Base-by-base conservation (phyloP, 2,329 filamentous ascomycete species). In the Lachnellula cervina region DNA sequence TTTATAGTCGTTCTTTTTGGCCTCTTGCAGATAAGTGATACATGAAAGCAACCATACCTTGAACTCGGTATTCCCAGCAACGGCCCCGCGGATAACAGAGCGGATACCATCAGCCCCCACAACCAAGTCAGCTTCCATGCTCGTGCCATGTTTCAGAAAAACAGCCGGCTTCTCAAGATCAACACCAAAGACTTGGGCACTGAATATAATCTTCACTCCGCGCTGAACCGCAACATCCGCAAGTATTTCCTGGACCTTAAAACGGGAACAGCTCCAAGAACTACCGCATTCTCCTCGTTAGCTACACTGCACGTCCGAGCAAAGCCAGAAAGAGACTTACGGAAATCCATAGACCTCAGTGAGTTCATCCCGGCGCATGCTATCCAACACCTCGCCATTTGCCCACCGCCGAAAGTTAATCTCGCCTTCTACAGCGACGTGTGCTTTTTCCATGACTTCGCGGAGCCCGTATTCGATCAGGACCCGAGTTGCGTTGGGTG, bases 81-180 rank as follows among this genome's bases (percentile, higher is more conserved):
- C n/a, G 5, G 14, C 37, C 4, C n/a, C 37, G 4, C 37, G 37
- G n/a, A 38, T 38, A 17, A 38, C 37, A 3, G 14, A 32, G 16
- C 17, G 38, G 21, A 42, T 49, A 56, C 49, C 54, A 55, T 55
- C 52, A 11, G 52, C 52, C 14, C 52, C 52, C 23, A 55, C 25
- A 16, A 55, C 28, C 37, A 55, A 40, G 40, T 55, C 52, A 21
- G 47, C 47, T 19, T 28, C 42, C 19, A 52, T 21, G 6, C n/a
- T n/a, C 17, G 17, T 37, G 16, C 51, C 51, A 46, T 50, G 37
- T 40, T 45, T 55, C 37, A 55, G n/a, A 14, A 25, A 34, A 14
- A 55, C 28, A 19, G 25, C 9, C 5, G 46, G 34, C 28, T 44
- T 28, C n/a, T 34, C 17, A 4, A 37, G 19, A 49, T 49, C 45